Evolutionary conservation across 176 grass and related monocot species (phyloP).

Genomic region (Cocos nucifera): DNA sequence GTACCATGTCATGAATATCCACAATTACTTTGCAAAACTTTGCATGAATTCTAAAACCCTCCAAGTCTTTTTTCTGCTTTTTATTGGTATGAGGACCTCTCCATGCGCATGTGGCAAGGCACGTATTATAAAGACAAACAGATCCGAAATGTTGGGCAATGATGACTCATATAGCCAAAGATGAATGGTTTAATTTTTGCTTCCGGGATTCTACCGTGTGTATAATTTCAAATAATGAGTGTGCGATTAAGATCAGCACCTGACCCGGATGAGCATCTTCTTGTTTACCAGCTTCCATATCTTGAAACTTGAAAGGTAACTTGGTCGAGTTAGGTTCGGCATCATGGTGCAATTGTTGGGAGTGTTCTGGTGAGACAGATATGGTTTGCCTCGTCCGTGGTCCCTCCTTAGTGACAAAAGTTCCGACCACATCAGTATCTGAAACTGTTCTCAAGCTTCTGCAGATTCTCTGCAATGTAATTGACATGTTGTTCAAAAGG

Average conservation of each 20-base stretch:
- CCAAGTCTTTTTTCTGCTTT: too few species aligned
- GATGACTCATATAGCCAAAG: too few species aligned
- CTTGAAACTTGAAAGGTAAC: neutral
- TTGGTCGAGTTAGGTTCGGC: slow-evolving; percentile 11
- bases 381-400: slow-evolving; percentile 9
- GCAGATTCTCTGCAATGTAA: slow-evolving; percentile 37
- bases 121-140: too few species aligned
- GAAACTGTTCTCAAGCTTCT: slow-evolving; percentile 50
- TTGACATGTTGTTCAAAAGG: slow-evolving; percentile 38
- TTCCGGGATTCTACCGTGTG: too few species aligned
- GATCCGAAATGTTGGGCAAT: too few species aligned
- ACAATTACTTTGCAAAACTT: too few species aligned
- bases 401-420: slow-evolving; percentile 18
- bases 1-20: too few species aligned
- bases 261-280: neutral
- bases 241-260: slow-evolving; percentile 3
- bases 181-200: too few species aligned
- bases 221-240: too few species aligned
- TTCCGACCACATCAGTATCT: slow-evolving; percentile 28
- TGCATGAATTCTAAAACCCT: too few species aligned
- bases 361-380: slow-evolving; percentile 21
- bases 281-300: neutral
- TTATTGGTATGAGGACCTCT: too few species aligned
- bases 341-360: neutral
- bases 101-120: too few species aligned